Conservation (phyloP, 2,329 filamentous ascomycete genomes). For the Diaporthe australafricana region DNA sequence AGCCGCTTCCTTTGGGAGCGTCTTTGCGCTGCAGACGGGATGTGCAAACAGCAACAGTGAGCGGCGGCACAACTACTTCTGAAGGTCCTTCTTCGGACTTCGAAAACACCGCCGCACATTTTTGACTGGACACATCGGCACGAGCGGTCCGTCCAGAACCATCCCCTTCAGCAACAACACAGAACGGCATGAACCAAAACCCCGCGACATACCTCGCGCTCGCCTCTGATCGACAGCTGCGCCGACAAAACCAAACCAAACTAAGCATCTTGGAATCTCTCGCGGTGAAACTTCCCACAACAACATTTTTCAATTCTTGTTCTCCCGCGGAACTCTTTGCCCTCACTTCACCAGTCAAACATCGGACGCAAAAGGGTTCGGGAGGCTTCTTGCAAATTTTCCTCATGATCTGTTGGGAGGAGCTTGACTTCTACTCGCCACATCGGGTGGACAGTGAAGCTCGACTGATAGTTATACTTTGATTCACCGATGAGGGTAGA, state of each 20-base stretch:
- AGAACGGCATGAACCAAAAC: neutral
- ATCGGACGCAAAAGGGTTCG: neutral
- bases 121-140: neutral
- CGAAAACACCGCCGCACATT: neutral
- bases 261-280: neutral
- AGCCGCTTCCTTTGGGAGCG: slow-evolving; percentile 16
- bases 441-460: neutral
- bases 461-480: neutral
- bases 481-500: neutral
- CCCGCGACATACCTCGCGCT: neutral
- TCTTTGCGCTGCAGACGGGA: slow-evolving; percentile 29
- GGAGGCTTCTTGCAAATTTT: neutral
- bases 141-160: neutral
- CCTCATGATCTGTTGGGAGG: neutral
- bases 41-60: neutral
- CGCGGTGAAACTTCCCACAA: neutral
- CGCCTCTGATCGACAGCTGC: slow-evolving; percentile 7
- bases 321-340: neutral
- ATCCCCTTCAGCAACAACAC: neutral
- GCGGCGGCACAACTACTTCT: slow-evolving; percentile 18
- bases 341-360: neutral
- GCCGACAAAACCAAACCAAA: neutral
- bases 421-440: neutral
- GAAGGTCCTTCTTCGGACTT: neutral
- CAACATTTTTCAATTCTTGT: neutral